Evolutionary conservation across 73 alveolate species (phyloP).

Genomic region (Paramecium octaurelia): DNA sequence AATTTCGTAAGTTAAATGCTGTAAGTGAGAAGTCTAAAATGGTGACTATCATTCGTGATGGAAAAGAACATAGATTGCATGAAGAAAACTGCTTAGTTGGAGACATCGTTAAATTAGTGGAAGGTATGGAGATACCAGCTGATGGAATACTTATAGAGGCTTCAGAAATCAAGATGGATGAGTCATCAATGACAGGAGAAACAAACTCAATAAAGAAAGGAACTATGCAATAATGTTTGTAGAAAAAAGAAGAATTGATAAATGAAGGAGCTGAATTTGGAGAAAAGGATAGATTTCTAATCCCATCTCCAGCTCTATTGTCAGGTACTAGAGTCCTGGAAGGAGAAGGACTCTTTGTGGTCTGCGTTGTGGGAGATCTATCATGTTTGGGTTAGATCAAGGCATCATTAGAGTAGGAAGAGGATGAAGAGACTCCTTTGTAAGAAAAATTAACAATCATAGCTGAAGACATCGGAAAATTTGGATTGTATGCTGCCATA

Average conservation of each 20-base stretch:
- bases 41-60: conserved; percentile 71
- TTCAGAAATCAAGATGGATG: conserved; percentile 66
- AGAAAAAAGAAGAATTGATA: conserved; percentile 61
- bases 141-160: conserved; percentile 75
- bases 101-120: conserved; percentile 67
- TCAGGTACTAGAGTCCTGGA: conserved; percentile 72
- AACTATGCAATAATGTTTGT: conserved; percentile 52
- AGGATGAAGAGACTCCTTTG: conserved; percentile 81
- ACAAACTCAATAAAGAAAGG: conserved; percentile 70
- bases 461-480: conserved; percentile 90
- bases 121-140: conserved; percentile 88
- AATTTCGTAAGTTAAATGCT: conserved; percentile 66
- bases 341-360: conserved; percentile 60
- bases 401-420: conserved; percentile 52
- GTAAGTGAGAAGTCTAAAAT: conserved; percentile 54
- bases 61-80: conserved; percentile 58
- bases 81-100: conserved; percentile 76
- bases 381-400: conserved; percentile 51
- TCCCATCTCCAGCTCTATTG: conserved; percentile 77
- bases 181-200: conserved; percentile 87
- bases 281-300: conserved; percentile 28
- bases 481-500: conserved; percentile 88
- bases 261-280: conserved; percentile 20
- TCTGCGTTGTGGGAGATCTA: conserved; percentile 55
- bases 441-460: conserved; percentile 89